Evolutionary conservation across 306 rosid species (phyloP).

Genomic region (Canavalia gladiata): DNA sequence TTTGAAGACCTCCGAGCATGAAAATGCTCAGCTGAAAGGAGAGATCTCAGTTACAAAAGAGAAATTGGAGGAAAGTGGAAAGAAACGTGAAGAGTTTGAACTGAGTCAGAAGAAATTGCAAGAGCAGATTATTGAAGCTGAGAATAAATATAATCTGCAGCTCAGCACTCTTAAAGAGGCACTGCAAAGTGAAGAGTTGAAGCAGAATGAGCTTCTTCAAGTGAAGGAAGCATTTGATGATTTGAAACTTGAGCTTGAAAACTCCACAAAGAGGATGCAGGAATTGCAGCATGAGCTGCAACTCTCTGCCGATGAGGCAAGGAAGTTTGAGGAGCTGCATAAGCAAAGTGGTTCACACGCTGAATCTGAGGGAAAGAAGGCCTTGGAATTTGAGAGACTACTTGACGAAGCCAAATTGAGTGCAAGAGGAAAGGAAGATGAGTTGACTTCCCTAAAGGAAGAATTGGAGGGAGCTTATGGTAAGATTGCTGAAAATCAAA

Average conservation of each 20-base stretch:
- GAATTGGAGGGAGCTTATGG: slow-evolving; percentile 78
- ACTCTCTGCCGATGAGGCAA: slow-evolving; percentile 64
- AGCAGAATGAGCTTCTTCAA: slow-evolving; percentile 69
- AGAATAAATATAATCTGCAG: slow-evolving; percentile 72
- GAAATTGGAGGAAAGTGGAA: slow-evolving; percentile 71
- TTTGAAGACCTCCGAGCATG: slow-evolving; percentile 79
- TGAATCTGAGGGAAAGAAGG: slow-evolving; percentile 77
- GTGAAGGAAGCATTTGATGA: slow-evolving; percentile 79
- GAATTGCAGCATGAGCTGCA: slow-evolving; percentile 75
- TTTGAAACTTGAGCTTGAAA: slow-evolving; percentile 70
- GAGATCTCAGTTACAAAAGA: slow-evolving; percentile 70
- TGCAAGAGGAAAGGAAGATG: slow-evolving; percentile 72
- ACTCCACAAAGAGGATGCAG: slow-evolving; percentile 69
- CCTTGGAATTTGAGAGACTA: slow-evolving; percentile 73
- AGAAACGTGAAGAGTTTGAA: slow-evolving; percentile 71
- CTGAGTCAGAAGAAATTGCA: slow-evolving; percentile 71
- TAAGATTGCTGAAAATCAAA: slow-evolving; percentile 74
- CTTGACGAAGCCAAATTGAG: slow-evolving; percentile 72
- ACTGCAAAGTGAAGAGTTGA: slow-evolving; percentile 72
- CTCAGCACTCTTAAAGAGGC: slow-evolving; percentile 74
- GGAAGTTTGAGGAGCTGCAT: slow-evolving; percentile 87
- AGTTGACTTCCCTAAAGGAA: slow-evolving; percentile 71
- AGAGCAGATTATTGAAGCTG: slow-evolving; percentile 68
- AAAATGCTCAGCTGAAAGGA: slow-evolving; percentile 74
- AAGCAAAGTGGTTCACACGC: slow-evolving; percentile 83